A percentile compares a stretch with the other conserved stretches of the same genome.
Evolutionary conservation across 78 protist species (phyloP).

Genomic region (Dictyostelium intermedium): DNA sequence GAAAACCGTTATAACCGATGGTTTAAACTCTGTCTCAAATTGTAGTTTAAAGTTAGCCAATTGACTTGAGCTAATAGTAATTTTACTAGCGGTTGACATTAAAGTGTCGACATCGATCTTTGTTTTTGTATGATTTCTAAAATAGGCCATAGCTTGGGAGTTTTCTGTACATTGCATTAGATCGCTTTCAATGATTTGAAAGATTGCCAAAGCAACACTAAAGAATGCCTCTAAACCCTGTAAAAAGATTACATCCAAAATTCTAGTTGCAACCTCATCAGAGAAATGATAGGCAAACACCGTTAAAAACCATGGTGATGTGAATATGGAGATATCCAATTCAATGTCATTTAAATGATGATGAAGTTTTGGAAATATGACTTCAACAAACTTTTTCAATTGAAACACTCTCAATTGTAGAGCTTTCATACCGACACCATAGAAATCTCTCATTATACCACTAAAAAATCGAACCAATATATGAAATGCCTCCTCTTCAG

Average conservation of each 20-base stretch:
- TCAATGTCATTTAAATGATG: conserved; percentile 33
- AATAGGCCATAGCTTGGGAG: conserved; percentile 52
- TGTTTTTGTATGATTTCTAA: conserved; percentile 45
- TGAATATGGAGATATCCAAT: conserved; percentile 47
- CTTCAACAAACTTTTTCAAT: conserved; percentile 48
- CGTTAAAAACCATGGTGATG: conserved; percentile 78
- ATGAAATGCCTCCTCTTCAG: conserved; percentile 71
- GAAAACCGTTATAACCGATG: conserved; percentile 19
- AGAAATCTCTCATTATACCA: conserved; percentile 76
- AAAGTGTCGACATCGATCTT: conserved; percentile 22
- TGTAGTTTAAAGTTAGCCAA: conserved; percentile 14
- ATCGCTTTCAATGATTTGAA: conserved; percentile 51
- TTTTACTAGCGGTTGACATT: conserved; percentile 58
- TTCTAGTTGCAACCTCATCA: conserved; percentile 48
- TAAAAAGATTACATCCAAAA: conserved; percentile 41
- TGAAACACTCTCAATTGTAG: conserved; percentile 54
- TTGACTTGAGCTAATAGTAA: conserved; percentile 18
- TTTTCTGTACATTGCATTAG: conserved; percentile 31
- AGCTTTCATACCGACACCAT: conserved; percentile 66
- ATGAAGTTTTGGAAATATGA: conserved; percentile 63
- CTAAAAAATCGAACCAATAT: conserved; percentile 51
- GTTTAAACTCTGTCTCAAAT: conserved; percentile 40
- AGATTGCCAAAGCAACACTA: conserved; percentile 56
- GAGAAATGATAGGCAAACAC: conserved; percentile 73
- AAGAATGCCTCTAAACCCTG: conserved; percentile 71